These are phyloP conservation scores for Nymphaea colorata DNA, from an alignment of 164 flowering plant genomes.

Conservation along the genomic window DNA sequence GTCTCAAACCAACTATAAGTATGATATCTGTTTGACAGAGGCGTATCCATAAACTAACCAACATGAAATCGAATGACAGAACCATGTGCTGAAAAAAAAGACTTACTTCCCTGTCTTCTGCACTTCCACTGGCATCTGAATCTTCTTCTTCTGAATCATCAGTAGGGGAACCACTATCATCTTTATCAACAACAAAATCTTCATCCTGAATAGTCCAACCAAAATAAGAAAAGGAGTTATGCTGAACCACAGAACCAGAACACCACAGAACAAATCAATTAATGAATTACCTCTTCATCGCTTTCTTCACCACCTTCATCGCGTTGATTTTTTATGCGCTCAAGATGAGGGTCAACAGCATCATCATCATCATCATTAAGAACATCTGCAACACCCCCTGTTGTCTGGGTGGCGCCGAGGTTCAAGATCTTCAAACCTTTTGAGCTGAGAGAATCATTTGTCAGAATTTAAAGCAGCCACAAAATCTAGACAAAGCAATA, in stretches of 20 bases:
- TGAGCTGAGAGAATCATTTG: neutral
- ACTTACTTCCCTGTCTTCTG: constrained; percentile 52
- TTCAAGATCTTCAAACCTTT: constrained; percentile 1
- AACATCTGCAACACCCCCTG: neutral
- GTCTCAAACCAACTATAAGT: too few relatives aligned
- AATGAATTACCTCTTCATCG: constrained; percentile 74
- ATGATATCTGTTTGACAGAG: too few relatives aligned
- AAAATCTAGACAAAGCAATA: too few relatives aligned
- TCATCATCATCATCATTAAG: constrained; percentile 65
- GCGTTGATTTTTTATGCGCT: constrained; percentile 49
- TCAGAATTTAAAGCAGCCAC: too few relatives aligned
- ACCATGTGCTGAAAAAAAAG: neutral
- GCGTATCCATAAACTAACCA: neutral
- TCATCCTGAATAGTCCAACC: constrained; percentile 50
- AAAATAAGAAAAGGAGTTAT: neutral
- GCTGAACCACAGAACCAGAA: neutral
- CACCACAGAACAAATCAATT: neutral
- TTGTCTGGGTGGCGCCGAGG: neutral
- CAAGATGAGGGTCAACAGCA: constrained; percentile 92
- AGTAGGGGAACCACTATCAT: constrained; percentile 94
- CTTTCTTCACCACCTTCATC: constrained; percentile 82
- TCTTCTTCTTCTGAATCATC: constrained; percentile 91
- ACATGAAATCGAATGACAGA: too few relatives aligned
- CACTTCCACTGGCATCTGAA: constrained; percentile 80
- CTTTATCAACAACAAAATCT: constrained; percentile 78